Base-by-base conservation (phyloP, 768 basidiomycete genomes). In the Rhodotorula toruloides region DNA sequence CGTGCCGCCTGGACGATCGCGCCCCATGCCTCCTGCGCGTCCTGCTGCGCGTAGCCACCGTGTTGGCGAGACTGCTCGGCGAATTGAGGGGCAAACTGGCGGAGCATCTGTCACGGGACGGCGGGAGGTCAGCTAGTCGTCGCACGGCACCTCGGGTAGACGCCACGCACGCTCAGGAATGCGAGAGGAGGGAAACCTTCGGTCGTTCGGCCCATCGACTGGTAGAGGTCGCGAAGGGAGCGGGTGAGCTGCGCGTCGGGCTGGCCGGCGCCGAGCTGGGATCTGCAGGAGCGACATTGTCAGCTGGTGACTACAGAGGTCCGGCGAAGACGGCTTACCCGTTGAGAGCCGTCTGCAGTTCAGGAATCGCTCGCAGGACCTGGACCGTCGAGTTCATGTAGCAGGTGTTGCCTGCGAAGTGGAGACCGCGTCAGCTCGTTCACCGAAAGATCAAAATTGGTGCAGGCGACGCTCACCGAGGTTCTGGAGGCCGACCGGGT, bases 361-460 rank as follows among this genome's bases (percentile, higher is more conserved):
- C 91, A 4, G 93, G 92, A 55, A 99, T 87, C 7, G 89, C 86
- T 31, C 91, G 88, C 68, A 99, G 83, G n/a, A 89, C 87, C 80
- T 99, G 96, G 2, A 98, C 81, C 3, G 90, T 91, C 1, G 96
- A 86, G 76, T 94, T 98, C 87, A 97, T 91, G 79, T 99, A 99
- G 75, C 94, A 97, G 0, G 93, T 97, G 76, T 97, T 97, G 42
- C 94, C 92, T 43, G 93, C 80, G 74, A 84, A 85, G 69, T 25
- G 55, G 8, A 12, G 29, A n/a, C 44, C 7, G 48, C 7, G 54
- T 62, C 55, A 46, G 16, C 44, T 40, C 62, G 22, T 52, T 19
- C 7, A 9, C n/a, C 32, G 14, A 55, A 17, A 19, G n/a, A 21
- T 37, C 12, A 62, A 83, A 47, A 73, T 86, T 10, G 40, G 47